These are phyloP conservation scores for Meredithiella fracta DNA, from an alignment of 2,329 filamentous ascomycete genomes.

Conservation along the genomic window DNA sequence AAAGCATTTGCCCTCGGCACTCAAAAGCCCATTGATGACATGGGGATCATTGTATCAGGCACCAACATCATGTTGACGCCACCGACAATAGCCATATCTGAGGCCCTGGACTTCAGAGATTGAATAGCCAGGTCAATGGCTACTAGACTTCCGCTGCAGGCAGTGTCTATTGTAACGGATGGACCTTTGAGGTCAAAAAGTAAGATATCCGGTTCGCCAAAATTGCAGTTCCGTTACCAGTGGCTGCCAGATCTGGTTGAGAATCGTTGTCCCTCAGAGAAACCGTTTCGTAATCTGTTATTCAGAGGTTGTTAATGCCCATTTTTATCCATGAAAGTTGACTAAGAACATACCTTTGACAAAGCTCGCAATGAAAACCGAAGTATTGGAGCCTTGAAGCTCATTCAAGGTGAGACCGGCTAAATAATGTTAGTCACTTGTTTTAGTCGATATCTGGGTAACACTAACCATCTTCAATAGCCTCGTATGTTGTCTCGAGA, in stretches of 20 bases:
- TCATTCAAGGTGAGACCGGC: constrained; percentile 29
- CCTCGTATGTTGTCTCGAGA: constrained; percentile 34
- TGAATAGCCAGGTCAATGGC: constrained; percentile 37
- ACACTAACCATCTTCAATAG: constrained; percentile 30
- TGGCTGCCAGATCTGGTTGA: constrained; percentile 35
- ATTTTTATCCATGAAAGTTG: not conserved
- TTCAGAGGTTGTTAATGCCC: not conserved
- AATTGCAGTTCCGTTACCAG: constrained; percentile 35
- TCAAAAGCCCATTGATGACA: constrained; percentile 38
- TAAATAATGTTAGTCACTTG: constrained; percentile 16
- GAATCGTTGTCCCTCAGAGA: constrained; percentile 33
- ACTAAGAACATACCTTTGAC: constrained; percentile 26
- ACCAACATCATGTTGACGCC: constrained; percentile 37
- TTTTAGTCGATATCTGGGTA: not conserved
- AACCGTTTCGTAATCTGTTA: constrained; percentile 32
- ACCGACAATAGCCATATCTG: constrained; percentile 30
- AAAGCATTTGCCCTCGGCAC: constrained; percentile 33
- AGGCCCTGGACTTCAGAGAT: constrained; percentile 23
- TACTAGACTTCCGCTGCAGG: constrained; percentile 39
- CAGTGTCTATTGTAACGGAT: constrained; percentile 42
- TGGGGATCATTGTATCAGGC: constrained; percentile 38
- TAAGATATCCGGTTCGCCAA: constrained; percentile 40
- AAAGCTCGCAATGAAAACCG: constrained; percentile 35
- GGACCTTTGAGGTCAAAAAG: constrained; percentile 36
- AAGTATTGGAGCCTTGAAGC: constrained; percentile 28